Evolutionary conservation across 2,329 filamentous ascomycete species (phyloP).

Genomic region (Pestalotiopsis sp.): DNA sequence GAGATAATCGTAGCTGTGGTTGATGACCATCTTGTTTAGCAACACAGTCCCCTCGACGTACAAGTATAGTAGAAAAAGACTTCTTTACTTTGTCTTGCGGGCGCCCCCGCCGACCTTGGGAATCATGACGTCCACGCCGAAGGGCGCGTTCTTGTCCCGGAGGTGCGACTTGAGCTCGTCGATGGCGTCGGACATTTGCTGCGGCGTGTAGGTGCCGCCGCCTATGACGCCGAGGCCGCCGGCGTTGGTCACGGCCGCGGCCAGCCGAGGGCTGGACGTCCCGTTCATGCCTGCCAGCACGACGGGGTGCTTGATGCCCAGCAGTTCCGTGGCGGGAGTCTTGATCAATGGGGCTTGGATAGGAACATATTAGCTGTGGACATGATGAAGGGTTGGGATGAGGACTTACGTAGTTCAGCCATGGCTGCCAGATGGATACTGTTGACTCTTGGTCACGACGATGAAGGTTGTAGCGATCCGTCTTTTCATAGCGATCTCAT

Average conservation of each 20-base stretch:
- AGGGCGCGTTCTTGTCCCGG: constrained; percentile 77
- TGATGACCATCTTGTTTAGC: background rate
- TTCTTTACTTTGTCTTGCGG: constrained; percentile 36
- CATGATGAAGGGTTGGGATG: background rate
- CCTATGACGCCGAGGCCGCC: constrained; percentile 94
- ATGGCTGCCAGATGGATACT: background rate
- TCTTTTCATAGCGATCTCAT: background rate
- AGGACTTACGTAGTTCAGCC: background rate
- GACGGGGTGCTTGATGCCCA: constrained; percentile 94
- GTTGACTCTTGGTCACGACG: background rate
- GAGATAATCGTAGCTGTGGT: constrained; percentile 31
- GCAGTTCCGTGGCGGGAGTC: constrained; percentile 87
- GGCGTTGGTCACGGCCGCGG: constrained; percentile 92
- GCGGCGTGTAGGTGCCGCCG: constrained; percentile 89
- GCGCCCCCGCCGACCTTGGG: constrained; percentile 35
- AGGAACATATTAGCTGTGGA: background rate
- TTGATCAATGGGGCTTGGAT: background rate
- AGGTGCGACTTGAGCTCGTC: constrained; percentile 86
- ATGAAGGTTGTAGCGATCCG: background rate
- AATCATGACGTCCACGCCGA: constrained; percentile 37
- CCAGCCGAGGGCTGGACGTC: constrained; percentile 90
- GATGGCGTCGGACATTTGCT: constrained; percentile 93
- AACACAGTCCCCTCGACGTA: background rate
- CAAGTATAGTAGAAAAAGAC: too few relatives aligned
- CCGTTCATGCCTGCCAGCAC: constrained; percentile 98